Base-by-base conservation (phyloP, 441 rosid genomes). In the Rhodomyrtus psidioides region DNA sequence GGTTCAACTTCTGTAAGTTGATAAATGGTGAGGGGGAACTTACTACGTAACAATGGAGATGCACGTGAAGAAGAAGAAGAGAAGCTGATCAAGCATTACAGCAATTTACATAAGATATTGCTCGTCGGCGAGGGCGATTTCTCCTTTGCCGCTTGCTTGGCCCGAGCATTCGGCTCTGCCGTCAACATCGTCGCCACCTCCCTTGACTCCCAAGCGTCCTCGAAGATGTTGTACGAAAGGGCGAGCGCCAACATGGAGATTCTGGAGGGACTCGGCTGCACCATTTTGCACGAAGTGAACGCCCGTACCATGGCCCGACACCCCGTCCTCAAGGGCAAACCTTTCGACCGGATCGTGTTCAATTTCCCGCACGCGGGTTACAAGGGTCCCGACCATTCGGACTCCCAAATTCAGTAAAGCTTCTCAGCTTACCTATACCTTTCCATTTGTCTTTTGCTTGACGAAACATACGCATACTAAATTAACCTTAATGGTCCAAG, bases 111-210 rank as follows among this genome's bases (percentile, higher is more conserved):
- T 12, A 54, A 83, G 57, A 76, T 90, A 70, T 87, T 90, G n/a
- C 82, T 91, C 1, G 91, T 91, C 9, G 91, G 91, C 7, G 91
- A 90, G 85, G 92, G 91, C 12, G 90, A 86, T 81, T 92, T 91
- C 82, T 91, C 93, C 21, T 90, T 90, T 60, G 76, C 90, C 24
- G 86, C 82, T 28, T 90, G 86, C 87, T 86, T 90, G 84, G 93
- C 84, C 59, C 84, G 17, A n/a, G 89, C 88, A 4, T 87, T 92
- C 34, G 87, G 91, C n/a, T 87, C 88, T 26, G 86, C 94, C 53
- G 44, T 62, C 6, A 92, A 90, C 88, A 89, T 92, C 62, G 91
- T 88, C 1, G 91, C 94, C n/a, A 92, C 94, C 51, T 93, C 93
- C 49, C 53, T 86, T 1, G 87, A 90, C 82, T 89, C 93, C 1